These are phyloP conservation scores for Colletotrichum sidae DNA, from an alignment of 2,329 filamentous ascomycete species.

Conservation along the genomic window DNA sequence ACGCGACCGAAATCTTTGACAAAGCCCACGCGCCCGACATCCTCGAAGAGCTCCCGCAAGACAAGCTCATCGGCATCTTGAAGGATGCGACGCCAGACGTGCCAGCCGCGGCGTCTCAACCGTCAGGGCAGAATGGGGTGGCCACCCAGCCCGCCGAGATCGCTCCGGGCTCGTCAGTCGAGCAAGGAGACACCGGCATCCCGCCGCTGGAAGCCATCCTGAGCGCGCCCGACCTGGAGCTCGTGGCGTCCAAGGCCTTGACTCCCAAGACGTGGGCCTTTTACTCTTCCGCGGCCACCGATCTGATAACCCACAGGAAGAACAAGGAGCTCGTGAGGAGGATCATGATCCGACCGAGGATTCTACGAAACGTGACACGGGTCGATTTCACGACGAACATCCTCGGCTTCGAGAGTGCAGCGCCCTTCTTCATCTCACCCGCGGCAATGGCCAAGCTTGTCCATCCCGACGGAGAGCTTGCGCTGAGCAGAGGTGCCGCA, in stretches of 20 bases:
- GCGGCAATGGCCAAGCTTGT: constrained; percentile 73
- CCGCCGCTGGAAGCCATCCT: constrained; percentile 47
- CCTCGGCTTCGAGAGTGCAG: constrained; percentile 61
- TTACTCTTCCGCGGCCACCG: constrained; percentile 85
- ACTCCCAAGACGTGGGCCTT: constrained; percentile 56
- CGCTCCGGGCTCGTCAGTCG: constrained; percentile 40
- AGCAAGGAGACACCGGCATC: constrained; percentile 61
- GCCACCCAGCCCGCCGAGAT: neutral
- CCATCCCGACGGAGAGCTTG: constrained; percentile 69
- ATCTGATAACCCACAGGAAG: constrained; percentile 80
- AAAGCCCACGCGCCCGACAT: constrained; percentile 47
- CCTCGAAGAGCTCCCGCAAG: constrained; percentile 42
- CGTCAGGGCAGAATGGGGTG: constrained; percentile 54
- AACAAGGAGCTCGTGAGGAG: constrained; percentile 76
- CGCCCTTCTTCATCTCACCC: constrained; percentile 73
- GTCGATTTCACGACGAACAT: constrained; percentile 66
- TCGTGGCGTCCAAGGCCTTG: constrained; percentile 46
- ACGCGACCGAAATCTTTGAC: constrained; percentile 49
- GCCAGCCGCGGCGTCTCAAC: constrained; percentile 53
- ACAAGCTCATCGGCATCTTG: constrained; percentile 43
- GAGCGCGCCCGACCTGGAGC: constrained; percentile 51
- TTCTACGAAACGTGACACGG: constrained; percentile 82
- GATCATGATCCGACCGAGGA: constrained; percentile 76
- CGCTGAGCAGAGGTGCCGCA: constrained; percentile 46
- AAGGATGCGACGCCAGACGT: constrained; percentile 47